phyloP scores from a whole-genome alignment of 176 grass and related monocot species.

The Bolboschoenus planiculmis region DNA sequence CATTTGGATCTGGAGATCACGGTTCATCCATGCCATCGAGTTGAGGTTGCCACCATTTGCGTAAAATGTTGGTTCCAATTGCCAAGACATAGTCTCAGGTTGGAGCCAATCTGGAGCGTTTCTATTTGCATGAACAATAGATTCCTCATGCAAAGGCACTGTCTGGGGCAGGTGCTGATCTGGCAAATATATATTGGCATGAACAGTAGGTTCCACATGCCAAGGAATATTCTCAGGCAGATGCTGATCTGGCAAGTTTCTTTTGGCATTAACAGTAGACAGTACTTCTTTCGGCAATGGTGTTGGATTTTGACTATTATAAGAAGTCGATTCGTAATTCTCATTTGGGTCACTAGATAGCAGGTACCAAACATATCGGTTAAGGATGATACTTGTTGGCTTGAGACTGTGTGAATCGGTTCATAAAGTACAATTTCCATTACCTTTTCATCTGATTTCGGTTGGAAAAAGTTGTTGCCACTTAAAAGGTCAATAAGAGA shows the following conservation, averaged over 20 bases:
- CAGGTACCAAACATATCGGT: conserved; percentile 54
- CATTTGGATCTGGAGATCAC: neutral
- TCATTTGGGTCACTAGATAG: neutral
- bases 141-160: conserved; percentile 22
- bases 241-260: neutral
- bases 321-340: conserved; percentile 12
- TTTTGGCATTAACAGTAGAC: conserved; percentile 10
- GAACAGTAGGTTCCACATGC: conserved; percentile 29
- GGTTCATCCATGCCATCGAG: neutral
- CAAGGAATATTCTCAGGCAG: conserved; percentile 8
- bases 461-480: conserved; percentile 56
- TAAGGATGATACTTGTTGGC: conserved; percentile 42
- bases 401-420: conserved; percentile 20
- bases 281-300: conserved; percentile 18
- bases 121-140: conserved; percentile 35
- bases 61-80: conserved; percentile 34
- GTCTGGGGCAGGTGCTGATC: conserved; percentile 24
- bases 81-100: conserved; percentile 15
- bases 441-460: conserved; percentile 37
- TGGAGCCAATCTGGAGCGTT: conserved; percentile 22
- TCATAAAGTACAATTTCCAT: conserved; percentile 31
- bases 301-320: conserved; percentile 11
- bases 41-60: conserved; percentile 25
- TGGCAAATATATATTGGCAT: conserved; percentile 32
- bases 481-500: conserved; percentile 72